These are phyloP conservation scores for Mariannaea sp. DNA, from an alignment of 2,329 filamentous ascomycete species.

Conservation along the genomic window DNA sequence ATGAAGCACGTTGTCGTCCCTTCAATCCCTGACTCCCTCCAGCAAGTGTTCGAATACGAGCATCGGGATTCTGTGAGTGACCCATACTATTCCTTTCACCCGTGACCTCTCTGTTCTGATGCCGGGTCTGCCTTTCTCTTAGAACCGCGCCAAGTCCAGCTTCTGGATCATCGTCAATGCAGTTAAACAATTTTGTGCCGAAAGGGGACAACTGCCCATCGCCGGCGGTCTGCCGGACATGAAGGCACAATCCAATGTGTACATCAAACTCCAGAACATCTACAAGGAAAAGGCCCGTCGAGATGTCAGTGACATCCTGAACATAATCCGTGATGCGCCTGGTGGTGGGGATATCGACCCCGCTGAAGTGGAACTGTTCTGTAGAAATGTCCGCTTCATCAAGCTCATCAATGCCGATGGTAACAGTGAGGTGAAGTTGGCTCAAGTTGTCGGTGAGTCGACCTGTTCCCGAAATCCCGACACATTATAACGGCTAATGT, in stretches of 20 bases:
- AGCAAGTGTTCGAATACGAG: constrained; percentile 77
- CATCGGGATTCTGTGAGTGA: constrained; percentile 54
- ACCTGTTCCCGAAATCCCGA: neutral
- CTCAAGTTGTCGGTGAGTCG: constrained; percentile 60
- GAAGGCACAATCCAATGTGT: constrained; percentile 91
- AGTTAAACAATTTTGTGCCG: constrained; percentile 74
- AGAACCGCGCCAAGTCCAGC: constrained; percentile 56
- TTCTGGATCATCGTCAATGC: constrained; percentile 93
- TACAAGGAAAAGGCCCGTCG: constrained; percentile 87
- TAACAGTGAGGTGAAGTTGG: constrained; percentile 52
- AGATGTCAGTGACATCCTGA: constrained; percentile 77
- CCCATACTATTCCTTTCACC: neutral
- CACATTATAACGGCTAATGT: neutral
- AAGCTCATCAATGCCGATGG: constrained; percentile 73
- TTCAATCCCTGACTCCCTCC: constrained; percentile 69
- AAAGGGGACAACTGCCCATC: constrained; percentile 76
- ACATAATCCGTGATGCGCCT: constrained; percentile 59
- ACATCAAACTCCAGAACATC: constrained; percentile 87
- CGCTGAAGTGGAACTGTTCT: constrained; percentile 86
- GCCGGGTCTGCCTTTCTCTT: neutral
- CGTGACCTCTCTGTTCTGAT: constrained; percentile 10
- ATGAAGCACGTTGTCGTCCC: constrained; percentile 80
- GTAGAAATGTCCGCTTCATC: constrained; percentile 92
- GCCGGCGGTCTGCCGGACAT: constrained; percentile 92
- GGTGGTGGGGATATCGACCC: constrained; percentile 62